phyloP scores from a whole-genome alignment of 129 eudicot genomes.

The Centaurea solstitialis region DNA sequence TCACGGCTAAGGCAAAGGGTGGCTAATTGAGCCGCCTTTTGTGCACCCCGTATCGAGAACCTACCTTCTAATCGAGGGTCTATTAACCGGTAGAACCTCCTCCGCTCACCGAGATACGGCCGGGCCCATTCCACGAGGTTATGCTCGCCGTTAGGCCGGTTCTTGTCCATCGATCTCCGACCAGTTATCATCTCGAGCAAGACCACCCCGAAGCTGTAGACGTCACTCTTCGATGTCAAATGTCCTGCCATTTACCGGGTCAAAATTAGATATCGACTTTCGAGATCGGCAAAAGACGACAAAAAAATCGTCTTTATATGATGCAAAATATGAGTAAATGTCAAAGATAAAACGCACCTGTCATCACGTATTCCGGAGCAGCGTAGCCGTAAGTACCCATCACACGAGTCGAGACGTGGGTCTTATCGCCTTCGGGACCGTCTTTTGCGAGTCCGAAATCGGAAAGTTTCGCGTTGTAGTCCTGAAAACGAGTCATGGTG shows the following conservation, averaged over 20 bases:
- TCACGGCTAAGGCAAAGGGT: slow-evolving; percentile 75
- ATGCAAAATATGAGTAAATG: too few relatives aligned
- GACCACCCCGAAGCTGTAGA: slow-evolving; percentile 83
- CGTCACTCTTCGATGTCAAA: slow-evolving; percentile 83
- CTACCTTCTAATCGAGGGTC: slow-evolving; percentile 83
- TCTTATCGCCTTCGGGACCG: slow-evolving; percentile 90
- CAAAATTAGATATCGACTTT: not conserved
- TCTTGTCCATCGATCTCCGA: slow-evolving; percentile 85
- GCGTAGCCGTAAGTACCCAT: slow-evolving; percentile 98
- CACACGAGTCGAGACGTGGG: slow-evolving; percentile 87
- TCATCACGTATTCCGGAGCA: slow-evolving; percentile 92
- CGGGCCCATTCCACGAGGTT: slow-evolving; percentile 85
- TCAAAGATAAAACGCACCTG: slow-evolving; percentile 40
- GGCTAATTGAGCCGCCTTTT: slow-evolving; percentile 70
- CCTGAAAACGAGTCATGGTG: slow-evolving; percentile 35
- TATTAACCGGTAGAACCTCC: slow-evolving; percentile 59
- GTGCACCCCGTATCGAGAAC: slow-evolving; percentile 79
- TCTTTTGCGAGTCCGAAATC: slow-evolving; percentile 99
- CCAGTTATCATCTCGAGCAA: slow-evolving; percentile 75
- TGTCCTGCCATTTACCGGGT: slow-evolving; percentile 57
- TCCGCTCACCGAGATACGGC: slow-evolving; percentile 61
- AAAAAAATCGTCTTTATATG: too few relatives aligned
- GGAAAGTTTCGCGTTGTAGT: slow-evolving; percentile 92
- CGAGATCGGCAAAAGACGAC: too few relatives aligned
- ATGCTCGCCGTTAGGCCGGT: slow-evolving; percentile 70